Evolutionary conservation across 2,329 filamentous ascomycete genomes (phyloP), one percentile per base, ranked within the genome.

Genomic region (Teratosphaeria destructans): DNA sequence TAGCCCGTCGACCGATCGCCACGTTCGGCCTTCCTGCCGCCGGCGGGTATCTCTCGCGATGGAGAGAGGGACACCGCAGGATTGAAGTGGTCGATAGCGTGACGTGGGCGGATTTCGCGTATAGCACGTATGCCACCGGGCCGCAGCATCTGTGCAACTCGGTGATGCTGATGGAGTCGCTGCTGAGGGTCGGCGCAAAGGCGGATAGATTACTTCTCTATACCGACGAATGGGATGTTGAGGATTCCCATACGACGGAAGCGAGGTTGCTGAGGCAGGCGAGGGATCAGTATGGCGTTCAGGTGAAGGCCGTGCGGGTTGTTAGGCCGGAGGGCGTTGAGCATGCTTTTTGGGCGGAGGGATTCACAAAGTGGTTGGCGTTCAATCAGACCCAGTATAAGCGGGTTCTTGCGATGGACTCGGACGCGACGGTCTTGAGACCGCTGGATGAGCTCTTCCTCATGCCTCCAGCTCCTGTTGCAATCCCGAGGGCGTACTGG

Each of bases 401-500:
- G 23, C 78, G 82, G 47, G 76, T 85, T 26, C 75, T 85, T 37
- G 76, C 80, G 56, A 72, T 85, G 54, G 82, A 89, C 69, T 86
- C 85, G 8, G 86, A 90, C 67, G 77, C 82, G 26, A 81, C 81
- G 1, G 73, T 90, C 3, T 77, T 87, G 11, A 77, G 85, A 61
- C 73, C 78, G 26, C 81, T 90, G 78, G 87, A 90, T 65, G 86
- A 89, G 58, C 78, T 90, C 0, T 90, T 90, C 73, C 79, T 86
- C 32, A 76, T 87, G 1, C 87, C 87, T 0, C 70, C 75, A 1
- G 78, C 64, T 3, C 62, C 63, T 10, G 79, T 87, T 3, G 86
- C 86, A 2, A 85, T 89, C 81, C 85, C 87, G 1, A 81, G 84
- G 35, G 87, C 87, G 8, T 89, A 90, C 70, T 90, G 87, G 87